Percentiles rank a stretch among this genome's conserved stretches.
Evolutionary conservation across 305 asterid species (phyloP).

Genomic region (Fraxinus baroniana): DNA sequence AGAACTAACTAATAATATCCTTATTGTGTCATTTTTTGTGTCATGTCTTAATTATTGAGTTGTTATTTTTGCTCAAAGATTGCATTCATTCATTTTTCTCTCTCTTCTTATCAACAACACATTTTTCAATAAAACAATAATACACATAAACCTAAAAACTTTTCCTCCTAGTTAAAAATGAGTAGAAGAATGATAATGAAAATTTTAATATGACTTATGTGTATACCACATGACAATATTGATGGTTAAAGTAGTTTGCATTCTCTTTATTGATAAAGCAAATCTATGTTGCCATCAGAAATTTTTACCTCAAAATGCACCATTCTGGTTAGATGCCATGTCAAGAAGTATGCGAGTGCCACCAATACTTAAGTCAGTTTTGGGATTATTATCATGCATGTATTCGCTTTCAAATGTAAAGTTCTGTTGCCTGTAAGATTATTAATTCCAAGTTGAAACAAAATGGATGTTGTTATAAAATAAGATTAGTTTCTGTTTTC

Average conservation of each 20-base stretch:
- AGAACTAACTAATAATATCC: conserved; percentile 1
- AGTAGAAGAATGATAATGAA: too few relatives aligned
- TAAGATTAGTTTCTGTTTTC: neutral
- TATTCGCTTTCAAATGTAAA: neutral
- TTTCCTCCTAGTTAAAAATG: too few relatives aligned
- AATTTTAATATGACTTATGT: too few relatives aligned
- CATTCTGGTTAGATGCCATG: conserved; percentile 5
- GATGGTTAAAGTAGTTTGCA: neutral
- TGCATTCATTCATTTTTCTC: neutral
- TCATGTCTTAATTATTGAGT: neutral
- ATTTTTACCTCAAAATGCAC: neutral
- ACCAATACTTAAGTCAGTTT: neutral
- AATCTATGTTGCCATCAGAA: neutral
- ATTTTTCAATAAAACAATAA: too few relatives aligned
- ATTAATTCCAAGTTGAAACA: neutral
- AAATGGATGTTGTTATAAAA: neutral
- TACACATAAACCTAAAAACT: too few relatives aligned
- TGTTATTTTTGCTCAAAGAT: neutral
- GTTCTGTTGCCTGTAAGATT: neutral
- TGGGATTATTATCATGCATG: neutral
- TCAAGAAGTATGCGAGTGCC: neutral
- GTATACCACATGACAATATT: conserved; percentile 2
- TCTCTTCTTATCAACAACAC: too few relatives aligned
- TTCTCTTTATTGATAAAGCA: neutral
- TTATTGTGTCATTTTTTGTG: neutral